Base-by-base conservation (phyloP, 169 alveolate genomes). In the Cryptosporidium ubiquitum region DNA sequence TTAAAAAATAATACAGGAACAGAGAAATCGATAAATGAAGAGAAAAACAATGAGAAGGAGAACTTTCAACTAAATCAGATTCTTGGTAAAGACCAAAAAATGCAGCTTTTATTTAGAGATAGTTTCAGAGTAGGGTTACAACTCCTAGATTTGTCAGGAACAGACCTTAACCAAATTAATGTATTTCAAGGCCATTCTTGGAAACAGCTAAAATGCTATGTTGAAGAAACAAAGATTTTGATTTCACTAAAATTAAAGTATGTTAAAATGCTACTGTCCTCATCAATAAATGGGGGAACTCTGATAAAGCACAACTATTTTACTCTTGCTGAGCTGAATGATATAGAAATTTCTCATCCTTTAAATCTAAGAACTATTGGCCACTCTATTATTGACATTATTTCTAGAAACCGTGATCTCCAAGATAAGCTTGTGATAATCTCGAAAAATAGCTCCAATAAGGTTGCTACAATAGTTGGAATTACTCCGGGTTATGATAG, bases 401-500 rank as follows among this genome's bases (percentile, higher is more conserved):
- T 79, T n/a, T 42, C 52, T 1, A 79, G 69, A n/a, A 40, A 44
- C 39, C 89, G 58, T 14, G 89, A 79, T 61, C 55, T 79, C 7
- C 79, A 61, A 57, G 75, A 58, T 31, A 79, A 64, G 23, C 69
- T 79, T 61, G 89, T 79, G 29, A 60, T 79, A 7, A 29, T 79
- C 20, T 58, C 68, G 35, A 79, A 64, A 31, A 64, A 79, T 14
- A 64, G 75, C 7, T 12, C 35, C 10, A 44, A 57, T 18, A 58
- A 79, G 49, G 69, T 79, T 39, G 60, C 89, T 16, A 79, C 89
- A 37, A 47, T 79, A 20, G 74, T 79, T 40, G 89, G 89, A 42
- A 79, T 79, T 18, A 64, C 89, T 42, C 89, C 89, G 5, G 68
- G 79, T 18, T 79, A 42, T 47, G 75, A 79, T 64, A 79, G 58